Evolutionary conservation across 257 asterid species (phyloP), one percentile per base, ranked within the genome.

Genomic region (Solanum clarkiae): DNA sequence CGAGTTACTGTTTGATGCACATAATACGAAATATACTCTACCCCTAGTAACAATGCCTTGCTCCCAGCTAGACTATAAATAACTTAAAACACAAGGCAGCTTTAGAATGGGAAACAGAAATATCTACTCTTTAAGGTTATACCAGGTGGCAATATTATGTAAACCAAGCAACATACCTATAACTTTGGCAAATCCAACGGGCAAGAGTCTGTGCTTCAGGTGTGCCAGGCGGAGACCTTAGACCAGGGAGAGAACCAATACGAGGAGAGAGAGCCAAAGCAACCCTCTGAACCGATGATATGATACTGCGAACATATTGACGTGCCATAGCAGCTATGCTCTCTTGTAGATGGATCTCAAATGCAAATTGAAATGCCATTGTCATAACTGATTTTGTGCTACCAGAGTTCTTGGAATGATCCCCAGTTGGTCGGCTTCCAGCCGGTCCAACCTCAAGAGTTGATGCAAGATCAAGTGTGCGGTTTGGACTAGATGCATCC

Each of bases 251-350:
- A 71, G 95, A 86, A 75, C 93, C 91, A 40, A 92, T 87, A 65
- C 84, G 86, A 20, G 98, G 97, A 55, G 99, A 94, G 68, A 97
- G 98, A 12, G 98, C 98, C 86, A 93, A 59, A 26, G 98, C 97
- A 68, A 97, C 99, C 89, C 98, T 92, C 77, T 95, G 99, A 79
- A 97, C 98, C n/a, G 98, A 97, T 14, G 98, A 91, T 83, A 97
- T 93, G 85, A 95, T 94, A 77, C 96, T 91, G 8, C 99, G 95
- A 56, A 97, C 93, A 79, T 97, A 97, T 84, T 95, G 99, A 80
- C 99, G 91, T 68, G 98, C 98, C 98, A 97, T 95, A 49, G 94
- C 94, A 17, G 96, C 91, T 44, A 95, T 91, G 65, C 87, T 94
- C 57, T 97, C 98, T 84, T 95, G 98, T 80, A 95, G 97, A 87